Evolutionary conservation across 2,329 filamentous ascomycete species (phyloP).

Genomic region (Botrytis medusae): DNA sequence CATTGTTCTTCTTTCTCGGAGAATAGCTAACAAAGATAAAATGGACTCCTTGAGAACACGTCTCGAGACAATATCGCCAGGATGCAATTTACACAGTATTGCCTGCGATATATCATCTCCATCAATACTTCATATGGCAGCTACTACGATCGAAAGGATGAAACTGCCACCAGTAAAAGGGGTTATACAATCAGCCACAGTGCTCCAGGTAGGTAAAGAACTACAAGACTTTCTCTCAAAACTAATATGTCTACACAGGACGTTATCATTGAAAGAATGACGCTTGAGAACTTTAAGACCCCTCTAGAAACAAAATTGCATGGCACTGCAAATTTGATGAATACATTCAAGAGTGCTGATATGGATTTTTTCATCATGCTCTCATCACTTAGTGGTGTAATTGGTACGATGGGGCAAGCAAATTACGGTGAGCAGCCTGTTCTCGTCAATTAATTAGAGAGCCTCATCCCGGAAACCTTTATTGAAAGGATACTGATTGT

Average conservation of each 20-base stretch:
- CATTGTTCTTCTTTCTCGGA: constrained; percentile 39
- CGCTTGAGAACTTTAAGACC: neutral
- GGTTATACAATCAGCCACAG: constrained; percentile 37
- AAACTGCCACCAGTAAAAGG: constrained; percentile 27
- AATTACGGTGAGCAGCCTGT: constrained; percentile 16
- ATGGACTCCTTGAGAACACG: neutral
- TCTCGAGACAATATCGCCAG: neutral
- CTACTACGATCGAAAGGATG: neutral
- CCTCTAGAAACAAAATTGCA: neutral
- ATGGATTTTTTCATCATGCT: constrained; percentile 18
- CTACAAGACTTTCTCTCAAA: neutral
- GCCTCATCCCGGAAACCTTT: neutral
- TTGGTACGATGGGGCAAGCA: constrained; percentile 21
- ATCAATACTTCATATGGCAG: neutral
- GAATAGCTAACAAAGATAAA: neutral
- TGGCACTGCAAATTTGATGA: neutral
- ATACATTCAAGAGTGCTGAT: neutral
- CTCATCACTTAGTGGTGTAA: constrained; percentile 21
- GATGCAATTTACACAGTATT: neutral
- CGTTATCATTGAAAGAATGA: neutral
- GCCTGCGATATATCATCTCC: neutral
- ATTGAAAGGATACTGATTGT: neutral
- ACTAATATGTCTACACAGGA: neutral
- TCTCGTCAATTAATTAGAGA: neutral
- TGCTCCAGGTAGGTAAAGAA: constrained; percentile 24